Evolutionary conservation across 164 flowering plant species (phyloP), one percentile per base, ranked within the genome.

Genomic region (Liriodendron chinense): DNA sequence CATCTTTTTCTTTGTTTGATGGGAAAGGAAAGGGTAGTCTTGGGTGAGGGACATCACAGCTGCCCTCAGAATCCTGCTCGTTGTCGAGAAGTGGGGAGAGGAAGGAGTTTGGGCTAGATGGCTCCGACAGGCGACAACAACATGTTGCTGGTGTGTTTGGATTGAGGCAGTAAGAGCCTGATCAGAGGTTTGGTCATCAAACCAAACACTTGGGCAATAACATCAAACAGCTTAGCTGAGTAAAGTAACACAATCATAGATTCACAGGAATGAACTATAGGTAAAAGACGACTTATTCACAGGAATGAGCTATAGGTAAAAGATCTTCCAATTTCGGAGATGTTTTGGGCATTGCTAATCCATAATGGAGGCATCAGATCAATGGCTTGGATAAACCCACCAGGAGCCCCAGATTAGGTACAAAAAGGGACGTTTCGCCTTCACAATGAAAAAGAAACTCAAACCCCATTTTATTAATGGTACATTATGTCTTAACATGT

Each of bases 131-230:
- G n/a, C n/a, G n/a, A n/a, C 14, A 88, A 85, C 6, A 89, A 75
- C 68, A 88, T 82, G 73, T 69, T 65, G 8, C 75, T 71, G 24
- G 69, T 80, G 70, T 82, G 87, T 16, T 85, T 2, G 10, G 67
- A 63, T 7, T 84, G 73, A 63, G 97, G 95, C 74, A 93, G 81
- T 80, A 94, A 78, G 48, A 86, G 50, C 50, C 89, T 88, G 16
- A 92, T 73, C 22, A 94, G 83, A 67, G 98, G 98, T 76, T 94
- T 89, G 3, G 98, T 94, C 86, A 93, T 73, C 84, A 92, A 73
- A 1, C 98, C 98, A 77, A 93, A 88, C 49, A 86, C 85, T 89
- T 88, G 84, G 2, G 56, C 34, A 63, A n/a, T 16, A 64, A 43
- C 22, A 21, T 4, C 28, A 7, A 9, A 13, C 18, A 7, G 21